These are phyloP conservation scores for Alternaria triticina DNA, from an alignment of 2,329 filamentous ascomycete species.

Conservation along the genomic window DNA sequence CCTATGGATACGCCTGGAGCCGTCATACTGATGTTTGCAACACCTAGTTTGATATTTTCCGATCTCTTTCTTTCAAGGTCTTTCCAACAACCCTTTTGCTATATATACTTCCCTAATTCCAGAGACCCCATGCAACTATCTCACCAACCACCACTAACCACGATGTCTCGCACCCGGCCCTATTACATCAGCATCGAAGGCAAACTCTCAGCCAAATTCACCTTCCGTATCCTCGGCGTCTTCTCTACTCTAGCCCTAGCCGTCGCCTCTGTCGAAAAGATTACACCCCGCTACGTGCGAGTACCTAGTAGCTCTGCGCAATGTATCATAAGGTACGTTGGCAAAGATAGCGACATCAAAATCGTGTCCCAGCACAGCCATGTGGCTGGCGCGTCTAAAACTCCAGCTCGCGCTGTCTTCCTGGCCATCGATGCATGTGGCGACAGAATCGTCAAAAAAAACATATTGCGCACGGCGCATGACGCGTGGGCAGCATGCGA, in stretches of 20 bases:
- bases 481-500: not conserved
- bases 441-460: not conserved
- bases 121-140: not conserved
- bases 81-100: not conserved
- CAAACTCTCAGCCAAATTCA: not conserved
- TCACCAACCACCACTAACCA: not conserved
- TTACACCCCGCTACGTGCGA: not conserved
- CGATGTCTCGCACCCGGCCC: not conserved
- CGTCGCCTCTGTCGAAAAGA: not conserved
- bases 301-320: no score
- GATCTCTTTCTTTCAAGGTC: not conserved
- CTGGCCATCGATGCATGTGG: not conserved
- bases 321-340: not conserved
- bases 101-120: not conserved
- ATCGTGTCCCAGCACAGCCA: not conserved
- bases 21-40: not conserved
- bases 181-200: not conserved
- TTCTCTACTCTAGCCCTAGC: not conserved
- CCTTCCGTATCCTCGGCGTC: fast-evolving
- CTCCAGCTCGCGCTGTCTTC: not conserved
- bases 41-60: not conserved
- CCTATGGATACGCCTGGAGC: not conserved
- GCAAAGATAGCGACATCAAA: not conserved
- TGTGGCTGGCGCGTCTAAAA: not conserved
- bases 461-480: not conserved